Base-by-base conservation (phyloP, 2,329 filamentous ascomycete species). In the Trichoderma semiorbis region DNA sequence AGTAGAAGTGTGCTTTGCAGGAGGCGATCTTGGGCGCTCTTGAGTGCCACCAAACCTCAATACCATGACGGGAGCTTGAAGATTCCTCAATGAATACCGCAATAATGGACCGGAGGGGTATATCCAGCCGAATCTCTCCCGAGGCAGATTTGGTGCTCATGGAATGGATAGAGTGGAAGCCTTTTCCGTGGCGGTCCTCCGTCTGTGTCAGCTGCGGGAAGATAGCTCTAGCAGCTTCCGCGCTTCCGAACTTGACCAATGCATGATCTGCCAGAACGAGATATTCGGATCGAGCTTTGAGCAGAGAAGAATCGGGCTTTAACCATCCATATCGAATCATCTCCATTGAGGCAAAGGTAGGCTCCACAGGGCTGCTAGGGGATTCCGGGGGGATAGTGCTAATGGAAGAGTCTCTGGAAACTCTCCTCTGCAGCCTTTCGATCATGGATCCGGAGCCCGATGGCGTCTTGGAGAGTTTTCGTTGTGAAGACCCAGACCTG, bases 41-140 rank as follows among this genome's bases (percentile, higher is more conserved):
- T 16, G 83, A 83, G 71, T 83, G 84, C 87, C 87, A 89, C 86
- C 87, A 89, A 2, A 89, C 81, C 75, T 89, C 87, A 65, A 89
- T 78, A 7, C 85, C 85, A 58, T 86, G 87, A 7, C 84, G 83
- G 14, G 85, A 83, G 61, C 84, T 82, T 1, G 83, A 82, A 57
- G 83, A 83, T 75, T 88, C 86, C 34, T 86, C 84, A 34, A 83
- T 83, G 73, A 88, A 88, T 2, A 84, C 83, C 3, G 87, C 85
- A 47, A 89, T 84, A 28, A 89, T 81, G 47, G 82, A 83, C 18
- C 84, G 81, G 8, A 88, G 78, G 0, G 87, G 85, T 8, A 89
- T 83, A 63, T 85, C 82, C 36, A 86, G 76, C 21, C 82, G 81
- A 70, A 82, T 74, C 61, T 84, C 82, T 57, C 80, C 76, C n/a